Percentiles rank a stretch among this genome's conserved stretches.
These are phyloP conservation scores for Geotrichum klebahnii DNA, from an alignment of 1,139 yeast genomes.

Conservation along the genomic window DNA sequence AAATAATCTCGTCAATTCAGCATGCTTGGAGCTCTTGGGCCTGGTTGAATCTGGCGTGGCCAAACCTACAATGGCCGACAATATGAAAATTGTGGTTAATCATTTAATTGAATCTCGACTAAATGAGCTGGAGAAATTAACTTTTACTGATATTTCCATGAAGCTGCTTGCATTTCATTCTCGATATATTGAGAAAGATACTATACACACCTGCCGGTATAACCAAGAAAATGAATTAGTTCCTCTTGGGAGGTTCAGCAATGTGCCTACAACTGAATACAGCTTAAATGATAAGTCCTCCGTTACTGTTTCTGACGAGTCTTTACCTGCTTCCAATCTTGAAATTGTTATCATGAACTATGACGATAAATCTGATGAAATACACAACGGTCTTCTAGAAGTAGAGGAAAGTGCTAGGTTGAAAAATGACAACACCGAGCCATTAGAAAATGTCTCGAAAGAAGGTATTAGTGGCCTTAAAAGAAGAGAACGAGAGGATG, in stretches of 20 bases:
- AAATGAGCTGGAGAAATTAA: not conserved
- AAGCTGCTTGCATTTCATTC: conserved; percentile 1
- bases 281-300: not conserved
- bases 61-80: not conserved
- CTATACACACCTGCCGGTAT: not conserved
- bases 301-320: not conserved
- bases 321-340: not conserved
- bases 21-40: conserved; percentile 59
- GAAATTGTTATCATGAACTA: not conserved
- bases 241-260: no score
- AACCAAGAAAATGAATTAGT: not conserved
- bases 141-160: conserved; percentile 1
- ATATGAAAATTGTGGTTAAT: conserved; percentile 4
- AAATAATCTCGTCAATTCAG: conserved; percentile 68
- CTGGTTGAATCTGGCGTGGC: conserved; percentile 19
- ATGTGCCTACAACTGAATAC: no score
- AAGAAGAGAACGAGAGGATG: not conserved
- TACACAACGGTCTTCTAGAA: not conserved
- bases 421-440: not conserved
- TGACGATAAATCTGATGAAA: not conserved
- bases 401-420: not conserved
- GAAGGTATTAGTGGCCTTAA: not conserved
- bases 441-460: not conserved
- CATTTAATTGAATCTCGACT: conserved; percentile 1
- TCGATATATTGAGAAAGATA: not conserved